phyloP scores from a whole-genome alignment of 1,139 yeast species.

The Saccharomycopsis crataegensis region DNA sequence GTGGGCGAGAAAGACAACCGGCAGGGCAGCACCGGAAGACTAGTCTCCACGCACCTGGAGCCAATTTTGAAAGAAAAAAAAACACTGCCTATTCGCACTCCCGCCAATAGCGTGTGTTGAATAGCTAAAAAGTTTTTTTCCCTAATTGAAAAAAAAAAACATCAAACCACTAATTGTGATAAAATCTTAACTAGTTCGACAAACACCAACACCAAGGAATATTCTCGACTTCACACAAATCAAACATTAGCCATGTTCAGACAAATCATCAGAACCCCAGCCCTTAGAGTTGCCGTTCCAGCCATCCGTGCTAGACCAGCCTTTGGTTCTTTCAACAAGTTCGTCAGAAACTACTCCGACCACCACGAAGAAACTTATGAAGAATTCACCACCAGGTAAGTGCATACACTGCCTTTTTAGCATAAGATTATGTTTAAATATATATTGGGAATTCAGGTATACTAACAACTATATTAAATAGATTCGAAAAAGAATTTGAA shows the following conservation, averaged over 20 bases:
- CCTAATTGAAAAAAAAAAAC: neutral
- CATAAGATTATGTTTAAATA: neutral
- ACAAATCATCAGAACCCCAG: constrained; percentile 27
- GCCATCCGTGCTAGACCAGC: constrained; percentile 23
- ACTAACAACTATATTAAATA: constrained; percentile 21
- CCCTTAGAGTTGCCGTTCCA: constrained; percentile 26
- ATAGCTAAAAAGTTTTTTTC: too few relatives aligned
- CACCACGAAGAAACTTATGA: constrained; percentile 78
- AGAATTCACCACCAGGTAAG: constrained; percentile 78
- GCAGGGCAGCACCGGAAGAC: too few relatives aligned
- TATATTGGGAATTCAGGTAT: neutral
- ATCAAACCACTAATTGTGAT: neutral
- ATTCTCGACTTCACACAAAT: neutral
- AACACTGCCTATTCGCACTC: too few relatives aligned
- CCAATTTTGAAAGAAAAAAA: too few relatives aligned
- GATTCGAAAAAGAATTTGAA: constrained; percentile 94
- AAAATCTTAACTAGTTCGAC: constrained; percentile 11
- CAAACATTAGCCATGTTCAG: constrained; percentile 22
- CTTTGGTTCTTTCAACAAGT: constrained; percentile 20
- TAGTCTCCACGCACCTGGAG: too few relatives aligned
- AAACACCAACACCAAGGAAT: constrained; percentile 5
- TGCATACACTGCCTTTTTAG: constrained; percentile 16
- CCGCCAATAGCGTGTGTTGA: too few relatives aligned
- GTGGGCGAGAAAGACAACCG: too few relatives aligned
- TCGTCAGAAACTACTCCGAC: constrained; percentile 61